phyloP scores from a whole-genome alignment of 2,329 filamentous ascomycete species.

The Penicillium sp. region DNA sequence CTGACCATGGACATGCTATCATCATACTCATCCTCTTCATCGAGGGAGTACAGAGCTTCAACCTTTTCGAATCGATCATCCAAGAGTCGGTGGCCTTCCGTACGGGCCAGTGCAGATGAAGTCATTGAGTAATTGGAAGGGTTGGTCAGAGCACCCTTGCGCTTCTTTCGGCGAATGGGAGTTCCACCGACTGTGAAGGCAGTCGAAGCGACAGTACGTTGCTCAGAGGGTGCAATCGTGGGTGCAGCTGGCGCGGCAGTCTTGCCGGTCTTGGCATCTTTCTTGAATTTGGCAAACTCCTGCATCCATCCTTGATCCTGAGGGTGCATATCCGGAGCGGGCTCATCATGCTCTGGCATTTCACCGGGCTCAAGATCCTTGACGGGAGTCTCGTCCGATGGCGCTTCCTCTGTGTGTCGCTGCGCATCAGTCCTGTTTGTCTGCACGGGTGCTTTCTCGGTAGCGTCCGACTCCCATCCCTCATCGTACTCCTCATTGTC shows the following conservation, averaged over 20 bases:
- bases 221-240: slow-evolving; percentile 45
- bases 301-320: slow-evolving; percentile 84
- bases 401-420: slow-evolving; percentile 38
- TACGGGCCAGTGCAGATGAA: slow-evolving; percentile 82
- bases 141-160: slow-evolving; percentile 89
- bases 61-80: slow-evolving; percentile 92
- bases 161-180: slow-evolving; percentile 76
- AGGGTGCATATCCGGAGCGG: slow-evolving; percentile 53
- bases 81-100: slow-evolving; percentile 80
- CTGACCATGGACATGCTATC: slow-evolving; percentile 56
- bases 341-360: slow-evolving; percentile 42
- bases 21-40: slow-evolving; percentile 59
- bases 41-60: slow-evolving; percentile 75
- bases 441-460: slow-evolving; percentile 69
- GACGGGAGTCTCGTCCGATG: slow-evolving; percentile 45
- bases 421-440: slow-evolving; percentile 32
- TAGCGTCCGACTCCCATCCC: slow-evolving; percentile 94
- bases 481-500: slow-evolving; percentile 65
- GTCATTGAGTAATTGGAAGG: slow-evolving; percentile 90
- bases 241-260: slow-evolving; percentile 41
- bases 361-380: slow-evolving; percentile 35
- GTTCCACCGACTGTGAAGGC: slow-evolving; percentile 66
- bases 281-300: slow-evolving; percentile 94
- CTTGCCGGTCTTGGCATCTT: slow-evolving; percentile 61
- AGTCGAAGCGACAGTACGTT: slow-evolving; percentile 49